phyloP scores from a whole-genome alignment of 2,329 filamentous ascomycete genomes.

The Rachicladosporium sp. region DNA sequence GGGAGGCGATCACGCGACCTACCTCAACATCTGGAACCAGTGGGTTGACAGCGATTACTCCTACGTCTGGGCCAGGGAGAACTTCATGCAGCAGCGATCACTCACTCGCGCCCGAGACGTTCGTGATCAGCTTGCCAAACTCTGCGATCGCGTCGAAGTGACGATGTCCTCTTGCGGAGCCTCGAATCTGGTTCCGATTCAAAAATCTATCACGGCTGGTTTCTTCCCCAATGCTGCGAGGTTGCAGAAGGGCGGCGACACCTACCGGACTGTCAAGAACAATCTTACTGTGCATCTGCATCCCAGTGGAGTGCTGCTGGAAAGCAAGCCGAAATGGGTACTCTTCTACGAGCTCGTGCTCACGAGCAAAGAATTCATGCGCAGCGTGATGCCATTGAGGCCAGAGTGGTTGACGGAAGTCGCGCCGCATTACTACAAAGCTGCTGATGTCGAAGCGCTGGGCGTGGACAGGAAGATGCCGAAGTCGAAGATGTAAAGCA shows the following conservation, averaged over 20 bases:
- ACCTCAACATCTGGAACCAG: slow-evolving; percentile 89
- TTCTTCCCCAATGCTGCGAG: slow-evolving; percentile 91
- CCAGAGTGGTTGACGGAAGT: slow-evolving; percentile 76
- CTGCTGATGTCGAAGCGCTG: slow-evolving; percentile 72
- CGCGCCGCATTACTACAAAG: slow-evolving; percentile 90
- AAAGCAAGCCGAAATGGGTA: slow-evolving; percentile 71
- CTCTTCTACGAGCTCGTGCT: slow-evolving; percentile 76
- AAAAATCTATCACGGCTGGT: slow-evolving; percentile 76
- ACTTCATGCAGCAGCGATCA: slow-evolving; percentile 86
- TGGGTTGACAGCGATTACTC: slow-evolving; percentile 90
- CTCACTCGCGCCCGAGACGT: slow-evolving; percentile 82
- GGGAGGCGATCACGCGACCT: slow-evolving; percentile 76
- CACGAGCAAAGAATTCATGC: slow-evolving; percentile 86
- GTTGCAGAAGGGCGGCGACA: slow-evolving; percentile 70
- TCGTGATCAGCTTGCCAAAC: slow-evolving; percentile 77
- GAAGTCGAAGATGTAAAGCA: slow-evolving; percentile 30
- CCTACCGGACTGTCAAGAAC: slow-evolving; percentile 85
- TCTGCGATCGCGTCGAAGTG: slow-evolving; percentile 90
- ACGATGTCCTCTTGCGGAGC: slow-evolving; percentile 54
- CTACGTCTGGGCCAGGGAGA: slow-evolving; percentile 78
- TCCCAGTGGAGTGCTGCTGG: slow-evolving; percentile 69
- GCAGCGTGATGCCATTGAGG: slow-evolving; percentile 74
- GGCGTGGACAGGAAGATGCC: slow-evolving; percentile 65
- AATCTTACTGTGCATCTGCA: slow-evolving; percentile 85
- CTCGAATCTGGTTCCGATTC: slow-evolving; percentile 63